Base-by-base conservation (phyloP, 805 yeast genomes). In the Isabelozyma gotoi region DNA sequence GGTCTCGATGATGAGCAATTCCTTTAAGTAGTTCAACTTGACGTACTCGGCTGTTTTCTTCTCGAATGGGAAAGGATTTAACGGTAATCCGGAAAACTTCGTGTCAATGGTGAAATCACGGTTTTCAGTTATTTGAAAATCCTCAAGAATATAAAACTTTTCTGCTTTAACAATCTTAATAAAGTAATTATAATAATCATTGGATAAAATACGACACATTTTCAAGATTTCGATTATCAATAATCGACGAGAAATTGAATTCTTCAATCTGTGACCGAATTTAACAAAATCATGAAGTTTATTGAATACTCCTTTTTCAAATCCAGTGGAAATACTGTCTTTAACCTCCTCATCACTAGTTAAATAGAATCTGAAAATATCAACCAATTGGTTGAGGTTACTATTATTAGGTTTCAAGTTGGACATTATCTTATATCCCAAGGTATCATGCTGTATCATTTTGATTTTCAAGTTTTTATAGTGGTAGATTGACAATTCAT, bases 371-470 rank as follows among this genome's bases (percentile, higher is more conserved):
- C 68, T 58, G 36, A 66, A 67, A 4, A 74, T 67, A 17, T 59
- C 52, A 10, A 68, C 48, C 31, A 65, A 46, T 29, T 50, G 53
- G n/a, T 68, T 56, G 7, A 80, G 51, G 19, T 68, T 65, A 2
- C 60, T 54, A 12, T 70, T 63, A 2, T 67, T 52, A 0, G 88
- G 87, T 19, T 43, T 24, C 7, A 73, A 62, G 7, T 83, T 53
- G 48, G 76, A 72, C 11, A 36, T 5, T 2, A 24, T 20, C 16
- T 36, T 36, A 48, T 80, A 77, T 10, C 83, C 77, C 38, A 86
- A 60, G 0, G 88, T 77, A 55, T 91, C 97, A 40, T 75, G 70
- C 62, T 92, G 98, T 7, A 90, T 63, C 65, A 84, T 82, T 56
- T 85, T 88, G 51, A 89, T 77, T 31, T 81, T 78, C 40, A 91